Evolutionary conservation across 495 filamentous ascomycete genomes (phyloP).

Genomic region (Penicillium crystallinum): DNA sequence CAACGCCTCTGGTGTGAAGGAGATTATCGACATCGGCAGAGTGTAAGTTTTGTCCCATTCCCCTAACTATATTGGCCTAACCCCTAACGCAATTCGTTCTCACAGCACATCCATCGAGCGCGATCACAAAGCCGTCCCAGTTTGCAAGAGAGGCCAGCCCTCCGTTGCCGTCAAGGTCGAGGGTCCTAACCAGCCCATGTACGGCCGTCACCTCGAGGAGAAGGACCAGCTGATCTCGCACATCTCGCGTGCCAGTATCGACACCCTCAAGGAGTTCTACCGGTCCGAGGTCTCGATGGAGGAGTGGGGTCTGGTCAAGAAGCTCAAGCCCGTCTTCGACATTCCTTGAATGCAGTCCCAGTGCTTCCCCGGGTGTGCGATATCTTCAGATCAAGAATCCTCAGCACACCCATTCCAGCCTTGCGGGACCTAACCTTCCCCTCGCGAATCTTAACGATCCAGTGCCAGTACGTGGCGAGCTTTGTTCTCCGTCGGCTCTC

Average conservation of each 20-base stretch:
- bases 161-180: slow-evolving; percentile 98
- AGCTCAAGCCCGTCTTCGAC: slow-evolving; percentile 92
- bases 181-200: slow-evolving; percentile 87
- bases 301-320: slow-evolving; percentile 87
- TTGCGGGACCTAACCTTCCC: slow-evolving; percentile 1
- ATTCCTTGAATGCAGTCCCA: slow-evolving; percentile 51
- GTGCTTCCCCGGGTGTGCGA: not conserved
- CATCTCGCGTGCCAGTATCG: slow-evolving; percentile 83
- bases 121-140: slow-evolving; percentile 87
- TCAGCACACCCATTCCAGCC: not conserved
- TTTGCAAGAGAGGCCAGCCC: slow-evolving; percentile 94
- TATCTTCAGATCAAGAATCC: not conserved
- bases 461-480: slow-evolving; percentile 1
- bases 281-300: slow-evolving; percentile 84
- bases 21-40: slow-evolving; percentile 80
- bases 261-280: slow-evolving; percentile 96
- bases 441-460: not conserved
- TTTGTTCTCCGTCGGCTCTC: slow-evolving; percentile 5
- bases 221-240: slow-evolving; percentile 81
- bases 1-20: slow-evolving; percentile 71
- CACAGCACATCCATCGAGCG: slow-evolving; percentile 87
- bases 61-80: not conserved
- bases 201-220: slow-evolving; percentile 94
- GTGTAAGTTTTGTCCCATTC: slow-evolving; percentile 63
- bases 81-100: not conserved